These are phyloP conservation scores for Cladosporium oxysporum DNA, from an alignment of 2,329 filamentous ascomycete genomes.

Conservation along the genomic window DNA sequence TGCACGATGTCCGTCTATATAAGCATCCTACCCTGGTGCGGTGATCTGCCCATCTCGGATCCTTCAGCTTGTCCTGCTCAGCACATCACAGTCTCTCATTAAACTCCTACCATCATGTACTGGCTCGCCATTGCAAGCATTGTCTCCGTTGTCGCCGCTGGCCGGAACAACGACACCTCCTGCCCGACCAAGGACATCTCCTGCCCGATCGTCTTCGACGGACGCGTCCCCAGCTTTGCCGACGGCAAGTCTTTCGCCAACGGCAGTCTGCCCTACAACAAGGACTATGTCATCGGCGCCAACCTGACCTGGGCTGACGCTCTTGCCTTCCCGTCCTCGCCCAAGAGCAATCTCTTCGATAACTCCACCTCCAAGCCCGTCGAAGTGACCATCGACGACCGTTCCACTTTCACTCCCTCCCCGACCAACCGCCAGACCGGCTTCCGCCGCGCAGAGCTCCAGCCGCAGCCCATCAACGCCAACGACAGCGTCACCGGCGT, in stretches of 20 bases:
- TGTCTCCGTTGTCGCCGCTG: background rate
- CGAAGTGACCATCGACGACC: slow-evolving; percentile 59
- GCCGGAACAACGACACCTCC: background rate
- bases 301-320: slow-evolving; percentile 55
- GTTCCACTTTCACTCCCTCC: slow-evolving; percentile 59
- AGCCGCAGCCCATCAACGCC: slow-evolving; percentile 54
- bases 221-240: slow-evolving; percentile 46
- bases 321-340: slow-evolving; percentile 49
- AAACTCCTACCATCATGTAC: background rate
- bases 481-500: slow-evolving; percentile 56
- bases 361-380: slow-evolving; percentile 44
- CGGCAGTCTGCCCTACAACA: slow-evolving; percentile 50
- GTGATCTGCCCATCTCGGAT: background rate
- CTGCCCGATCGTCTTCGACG: slow-evolving; percentile 37
- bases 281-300: slow-evolving; percentile 55
- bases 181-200: background rate
- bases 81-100: background rate
- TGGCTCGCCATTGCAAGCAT: background rate
- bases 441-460: slow-evolving; percentile 62
- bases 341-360: slow-evolving; percentile 50
- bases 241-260: slow-evolving; percentile 46
- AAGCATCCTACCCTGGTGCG: background rate
- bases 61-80: background rate
- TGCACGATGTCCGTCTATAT: background rate
- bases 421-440: slow-evolving; percentile 63